Percentiles rank a stretch among this genome's conserved stretches.
phyloP scores from a whole-genome alignment of 176 grass and related monocot species.

The Hordeum marinum region DNA sequence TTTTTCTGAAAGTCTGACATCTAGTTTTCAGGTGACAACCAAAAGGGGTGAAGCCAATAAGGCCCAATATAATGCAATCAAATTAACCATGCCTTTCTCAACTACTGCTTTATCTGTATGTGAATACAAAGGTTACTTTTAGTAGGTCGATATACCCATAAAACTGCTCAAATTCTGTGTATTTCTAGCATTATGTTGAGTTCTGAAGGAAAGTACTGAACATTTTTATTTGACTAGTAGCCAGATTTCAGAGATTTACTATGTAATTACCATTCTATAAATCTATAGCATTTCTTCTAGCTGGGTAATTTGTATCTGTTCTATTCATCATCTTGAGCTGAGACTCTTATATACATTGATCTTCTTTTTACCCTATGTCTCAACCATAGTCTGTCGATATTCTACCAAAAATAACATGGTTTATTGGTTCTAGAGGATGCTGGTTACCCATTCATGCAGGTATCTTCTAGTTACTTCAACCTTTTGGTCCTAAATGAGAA shows the following conservation, averaged over 20 bases:
- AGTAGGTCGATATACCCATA: not conserved
- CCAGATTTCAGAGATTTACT: not conserved
- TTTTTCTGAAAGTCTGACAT: not conserved
- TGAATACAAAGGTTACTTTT: not conserved
- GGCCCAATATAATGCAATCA: not conserved
- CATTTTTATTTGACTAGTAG: not conserved
- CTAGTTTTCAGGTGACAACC: not conserved
- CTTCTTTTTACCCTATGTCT: too few relatives aligned
- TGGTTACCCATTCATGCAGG: too few relatives aligned
- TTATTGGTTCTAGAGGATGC: too few relatives aligned
- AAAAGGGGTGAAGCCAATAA: too few relatives aligned
- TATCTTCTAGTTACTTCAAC: too few relatives aligned
- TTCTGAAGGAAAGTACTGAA: not conserved
- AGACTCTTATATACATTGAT: too few relatives aligned
- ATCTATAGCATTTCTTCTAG: not conserved
- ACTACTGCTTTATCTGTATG: not conserved
- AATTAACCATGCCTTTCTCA: not conserved
- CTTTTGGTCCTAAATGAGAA: too few relatives aligned
- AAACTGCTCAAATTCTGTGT: not conserved
- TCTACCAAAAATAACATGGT: too few relatives aligned
- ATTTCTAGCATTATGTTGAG: not conserved
- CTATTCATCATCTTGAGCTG: too few relatives aligned
- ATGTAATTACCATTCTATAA: not conserved
- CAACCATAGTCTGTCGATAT: too few relatives aligned
- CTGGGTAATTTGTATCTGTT: too few relatives aligned